Conservation (phyloP, 495 filamentous ascomycete species). For the Cercophora samala region DNA sequence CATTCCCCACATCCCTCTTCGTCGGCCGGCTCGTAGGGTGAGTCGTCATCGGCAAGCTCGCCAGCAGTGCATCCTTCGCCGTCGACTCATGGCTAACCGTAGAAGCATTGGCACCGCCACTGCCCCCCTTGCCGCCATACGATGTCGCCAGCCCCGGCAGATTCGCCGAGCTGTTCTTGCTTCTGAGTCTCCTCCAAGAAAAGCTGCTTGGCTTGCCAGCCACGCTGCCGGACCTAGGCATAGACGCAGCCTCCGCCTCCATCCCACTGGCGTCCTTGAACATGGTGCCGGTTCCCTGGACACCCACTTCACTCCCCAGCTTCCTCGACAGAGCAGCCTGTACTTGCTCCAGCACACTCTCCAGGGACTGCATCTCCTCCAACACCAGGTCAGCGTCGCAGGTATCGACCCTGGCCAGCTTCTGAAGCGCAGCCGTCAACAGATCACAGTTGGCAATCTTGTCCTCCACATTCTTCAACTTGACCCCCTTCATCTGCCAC, state of each 20-base stretch:
- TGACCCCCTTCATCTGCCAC: slow-evolving; percentile 91
- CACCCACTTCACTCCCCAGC: slow-evolving; percentile 85
- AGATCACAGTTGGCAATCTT: slow-evolving; percentile 93
- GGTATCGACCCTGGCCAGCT: slow-evolving; percentile 77
- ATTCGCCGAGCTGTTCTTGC: slow-evolving; percentile 71
- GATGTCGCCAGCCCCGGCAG: slow-evolving; percentile 42
- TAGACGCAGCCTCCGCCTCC: slow-evolving; percentile 31
- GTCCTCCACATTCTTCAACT: slow-evolving; percentile 84
- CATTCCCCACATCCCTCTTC: slow-evolving; percentile 64
- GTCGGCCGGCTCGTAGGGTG: slow-evolving; percentile 56
- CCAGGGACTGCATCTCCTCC: slow-evolving; percentile 93
- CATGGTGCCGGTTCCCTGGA: slow-evolving; percentile 62
- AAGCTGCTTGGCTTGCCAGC: slow-evolving; percentile 65
- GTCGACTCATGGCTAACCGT: slow-evolving; percentile 42
- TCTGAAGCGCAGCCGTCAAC: slow-evolving; percentile 83
- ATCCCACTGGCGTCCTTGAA: slow-evolving; percentile 59
- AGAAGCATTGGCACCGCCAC: slow-evolving; percentile 30
- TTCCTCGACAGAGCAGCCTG: slow-evolving; percentile 74
- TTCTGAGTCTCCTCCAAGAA: slow-evolving; percentile 84
- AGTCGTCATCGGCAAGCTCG: slow-evolving; percentile 78
- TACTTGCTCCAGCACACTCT: slow-evolving; percentile 80
- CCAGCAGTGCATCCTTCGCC: slow-evolving; percentile 61
- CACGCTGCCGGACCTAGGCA: slow-evolving; percentile 54
- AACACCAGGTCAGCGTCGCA: slow-evolving; percentile 86
- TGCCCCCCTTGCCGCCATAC: slow-evolving; percentile 43